Percentiles rank a stretch among this genome's conserved stretches.
Conservation (phyloP, 768 basidiomycete species). For the Pholiota molesta region DNA sequence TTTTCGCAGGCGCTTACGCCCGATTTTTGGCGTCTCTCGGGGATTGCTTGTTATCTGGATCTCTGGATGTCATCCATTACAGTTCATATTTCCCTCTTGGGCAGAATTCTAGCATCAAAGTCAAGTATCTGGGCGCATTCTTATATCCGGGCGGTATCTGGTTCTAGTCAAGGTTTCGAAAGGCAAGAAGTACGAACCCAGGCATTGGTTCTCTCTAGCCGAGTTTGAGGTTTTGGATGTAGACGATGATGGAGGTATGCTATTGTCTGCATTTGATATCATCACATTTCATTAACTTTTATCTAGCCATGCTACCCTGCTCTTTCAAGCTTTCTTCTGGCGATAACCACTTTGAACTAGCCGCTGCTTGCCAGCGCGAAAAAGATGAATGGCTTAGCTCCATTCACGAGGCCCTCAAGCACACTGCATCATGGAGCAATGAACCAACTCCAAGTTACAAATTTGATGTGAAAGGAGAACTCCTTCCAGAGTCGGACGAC, state of each 20-base stretch:
- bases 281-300: neutral
- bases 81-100: conserved; percentile 46
- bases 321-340: conserved; percentile 74
- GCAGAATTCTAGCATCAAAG: conserved; percentile 56
- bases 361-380: conserved; percentile 81
- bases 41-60: conserved; percentile 78
- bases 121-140: conserved; percentile 90
- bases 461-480: conserved; percentile 44
- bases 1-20: conserved; percentile 44
- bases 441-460: conserved; percentile 70
- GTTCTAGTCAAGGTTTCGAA: conserved; percentile 87
- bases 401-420: conserved; percentile 55
- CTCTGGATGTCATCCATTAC: conserved; percentile 85
- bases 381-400: conserved; percentile 85
- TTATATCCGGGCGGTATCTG: conserved; percentile 86
- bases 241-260: conserved; percentile 75
- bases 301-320: conserved; percentile 74
- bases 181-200: conserved; percentile 79
- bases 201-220: conserved; percentile 83
- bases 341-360: conserved; percentile 82
- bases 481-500: conserved; percentile 40
- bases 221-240: conserved; percentile 74
- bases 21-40: conserved; percentile 77
- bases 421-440: conserved; percentile 51
- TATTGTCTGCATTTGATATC: neutral